phyloP scores from a whole-genome alignment of 768 basidiomycete genomes.

The Arthromyces matolae region DNA sequence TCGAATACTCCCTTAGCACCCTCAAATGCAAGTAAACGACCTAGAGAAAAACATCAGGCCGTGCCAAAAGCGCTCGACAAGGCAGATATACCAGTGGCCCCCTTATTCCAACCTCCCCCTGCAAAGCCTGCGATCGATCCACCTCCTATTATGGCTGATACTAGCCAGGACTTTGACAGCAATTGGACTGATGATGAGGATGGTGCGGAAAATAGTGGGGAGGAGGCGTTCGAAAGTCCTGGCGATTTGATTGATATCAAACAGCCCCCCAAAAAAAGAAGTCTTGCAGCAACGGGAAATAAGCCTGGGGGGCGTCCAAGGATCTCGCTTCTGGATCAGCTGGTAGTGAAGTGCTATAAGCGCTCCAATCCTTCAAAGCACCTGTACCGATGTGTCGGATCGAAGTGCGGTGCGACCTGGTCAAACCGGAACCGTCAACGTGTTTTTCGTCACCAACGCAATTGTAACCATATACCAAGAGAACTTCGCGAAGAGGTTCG shows the following conservation, averaged over 20 bases:
- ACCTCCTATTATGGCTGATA: too few relatives aligned
- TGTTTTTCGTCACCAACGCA: background rate
- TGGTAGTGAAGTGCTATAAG: slow-evolving; percentile 3
- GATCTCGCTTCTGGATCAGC: background rate
- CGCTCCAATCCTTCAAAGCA: slow-evolving; percentile 2
- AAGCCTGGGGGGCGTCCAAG: slow-evolving; percentile 1
- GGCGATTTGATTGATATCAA: slow-evolving; percentile 5
- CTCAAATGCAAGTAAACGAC: too few relatives aligned
- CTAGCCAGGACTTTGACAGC: background rate
- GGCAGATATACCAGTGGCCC: too few relatives aligned
- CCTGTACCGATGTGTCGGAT: slow-evolving; percentile 1
- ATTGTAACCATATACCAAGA: slow-evolving; percentile 4
- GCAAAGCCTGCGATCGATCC: too few relatives aligned
- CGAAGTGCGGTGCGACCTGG: background rate
- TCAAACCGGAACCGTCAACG: background rate
- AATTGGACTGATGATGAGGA: background rate
- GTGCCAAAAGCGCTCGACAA: too few relatives aligned
- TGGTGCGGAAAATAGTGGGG: background rate
- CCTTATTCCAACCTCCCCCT: too few relatives aligned
- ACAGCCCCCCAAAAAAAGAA: background rate
- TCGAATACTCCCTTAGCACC: too few relatives aligned
- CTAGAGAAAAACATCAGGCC: too few relatives aligned
- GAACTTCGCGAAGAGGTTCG: background rate
- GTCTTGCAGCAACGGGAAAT: background rate
- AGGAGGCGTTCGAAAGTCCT: too few relatives aligned